Conservation (phyloP, 306 rosid genomes). For the Quercus rubra region DNA sequence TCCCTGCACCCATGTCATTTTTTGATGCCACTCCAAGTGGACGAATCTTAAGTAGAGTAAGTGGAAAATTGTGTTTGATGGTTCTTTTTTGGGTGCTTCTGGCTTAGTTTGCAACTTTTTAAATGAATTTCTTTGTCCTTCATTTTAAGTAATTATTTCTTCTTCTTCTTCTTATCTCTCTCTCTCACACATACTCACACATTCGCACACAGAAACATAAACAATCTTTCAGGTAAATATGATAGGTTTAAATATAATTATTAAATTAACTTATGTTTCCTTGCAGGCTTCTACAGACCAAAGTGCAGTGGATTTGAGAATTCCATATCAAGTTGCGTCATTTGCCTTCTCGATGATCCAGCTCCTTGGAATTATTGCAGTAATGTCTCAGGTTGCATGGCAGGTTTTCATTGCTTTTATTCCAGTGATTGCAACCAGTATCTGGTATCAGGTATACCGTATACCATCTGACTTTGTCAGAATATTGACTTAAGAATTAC, state of each 20-base stretch:
- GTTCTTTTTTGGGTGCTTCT: not conserved
- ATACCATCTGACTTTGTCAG: not conserved
- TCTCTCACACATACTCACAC: not conserved
- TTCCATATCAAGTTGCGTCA: constrained; percentile 24
- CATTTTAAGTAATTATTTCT: not conserved
- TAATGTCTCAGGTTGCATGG: constrained; percentile 56
- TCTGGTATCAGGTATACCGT: constrained; percentile 49
- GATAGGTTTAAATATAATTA: not conserved
- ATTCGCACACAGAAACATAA: not conserved
- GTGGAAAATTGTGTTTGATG: constrained; percentile 1
- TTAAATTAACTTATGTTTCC: not conserved
- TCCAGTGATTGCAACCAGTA: constrained; percentile 37
- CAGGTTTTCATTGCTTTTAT: constrained; percentile 47
- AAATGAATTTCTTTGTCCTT: not conserved
- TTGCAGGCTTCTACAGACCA: constrained; percentile 57
- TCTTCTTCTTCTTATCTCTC: not conserved
- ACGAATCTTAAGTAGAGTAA: constrained; percentile 52
- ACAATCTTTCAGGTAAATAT: not conserved
- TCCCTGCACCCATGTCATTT: constrained; percentile 63
- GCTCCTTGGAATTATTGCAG: constrained; percentile 42
- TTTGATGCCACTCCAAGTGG: constrained; percentile 71
- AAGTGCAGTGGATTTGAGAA: constrained; percentile 39
- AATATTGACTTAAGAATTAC: constrained; percentile 4
- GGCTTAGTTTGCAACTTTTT: not conserved
- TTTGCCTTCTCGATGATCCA: constrained; percentile 36